phyloP scores from a whole-genome alignment of 164 flowering plant species.

The Santalum album region DNA sequence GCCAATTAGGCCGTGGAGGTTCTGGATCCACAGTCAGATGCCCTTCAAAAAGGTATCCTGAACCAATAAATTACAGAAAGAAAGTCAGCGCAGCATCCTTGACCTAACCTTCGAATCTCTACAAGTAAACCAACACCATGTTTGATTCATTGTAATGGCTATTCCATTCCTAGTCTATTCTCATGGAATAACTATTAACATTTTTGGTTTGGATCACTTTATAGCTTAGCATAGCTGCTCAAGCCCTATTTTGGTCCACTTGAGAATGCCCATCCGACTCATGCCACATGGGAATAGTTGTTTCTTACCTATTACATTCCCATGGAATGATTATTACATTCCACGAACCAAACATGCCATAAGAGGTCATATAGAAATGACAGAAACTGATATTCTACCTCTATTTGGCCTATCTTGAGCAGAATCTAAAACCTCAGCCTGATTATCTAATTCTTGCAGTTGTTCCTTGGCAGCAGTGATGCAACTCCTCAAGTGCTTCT shows the following conservation, averaged over 20 bases:
- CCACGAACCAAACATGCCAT: too few species aligned
- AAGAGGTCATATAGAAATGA: not conserved
- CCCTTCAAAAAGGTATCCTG: slow-evolving; percentile 88
- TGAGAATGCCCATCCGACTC: too few species aligned
- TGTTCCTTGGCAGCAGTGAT: slow-evolving; percentile 57
- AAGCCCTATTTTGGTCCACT: too few species aligned
- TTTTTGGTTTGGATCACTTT: too few species aligned
- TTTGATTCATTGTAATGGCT: too few species aligned
- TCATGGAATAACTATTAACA: too few species aligned
- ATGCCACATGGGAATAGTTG: too few species aligned
- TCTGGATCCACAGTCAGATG: slow-evolving; percentile 92
- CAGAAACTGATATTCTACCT: slow-evolving; percentile 18
- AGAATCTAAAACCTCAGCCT: slow-evolving; percentile 18
- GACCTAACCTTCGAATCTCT: not conserved
- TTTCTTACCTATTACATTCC: too few species aligned
- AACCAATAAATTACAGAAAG: slow-evolving; percentile 5
- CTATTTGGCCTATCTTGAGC: slow-evolving; percentile 14
- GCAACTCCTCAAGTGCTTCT: slow-evolving; percentile 48
- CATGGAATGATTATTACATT: too few species aligned
- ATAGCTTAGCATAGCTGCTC: too few species aligned
- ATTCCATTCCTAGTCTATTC: too few species aligned
- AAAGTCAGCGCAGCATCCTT: not conserved
- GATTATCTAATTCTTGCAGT: slow-evolving; percentile 36
- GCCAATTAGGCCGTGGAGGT: slow-evolving; percentile 83
- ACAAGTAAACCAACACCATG: not conserved